These are phyloP conservation scores for Talaromyces funiculosus DNA, from an alignment of 2,329 filamentous ascomycete species.

Conservation along the genomic window DNA sequence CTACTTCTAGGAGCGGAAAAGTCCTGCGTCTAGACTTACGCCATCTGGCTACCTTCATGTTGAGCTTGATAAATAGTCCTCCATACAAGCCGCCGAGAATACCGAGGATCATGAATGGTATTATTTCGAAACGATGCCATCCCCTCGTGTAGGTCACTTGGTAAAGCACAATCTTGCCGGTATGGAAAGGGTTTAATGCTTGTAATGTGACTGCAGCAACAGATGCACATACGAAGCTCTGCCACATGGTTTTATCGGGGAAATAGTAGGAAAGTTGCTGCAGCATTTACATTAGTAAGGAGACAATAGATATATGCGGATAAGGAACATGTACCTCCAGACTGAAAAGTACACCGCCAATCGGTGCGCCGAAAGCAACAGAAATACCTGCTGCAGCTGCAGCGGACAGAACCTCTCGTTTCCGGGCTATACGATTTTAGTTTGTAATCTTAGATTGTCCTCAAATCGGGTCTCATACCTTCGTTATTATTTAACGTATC, in stretches of 20 bases:
- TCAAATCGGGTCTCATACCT: constrained; percentile 47
- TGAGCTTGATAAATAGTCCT: constrained; percentile 87
- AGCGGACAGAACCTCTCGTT: constrained; percentile 86
- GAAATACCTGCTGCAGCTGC: constrained; percentile 89
- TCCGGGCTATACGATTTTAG: constrained; percentile 60
- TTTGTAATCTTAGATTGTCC: neutral
- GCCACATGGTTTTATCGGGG: constrained; percentile 99
- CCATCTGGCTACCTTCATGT: constrained; percentile 80
- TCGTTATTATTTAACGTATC: constrained; percentile 77
- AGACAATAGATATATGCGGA: neutral
- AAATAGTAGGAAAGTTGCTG: constrained; percentile 94
- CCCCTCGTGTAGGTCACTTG: constrained; percentile 87
- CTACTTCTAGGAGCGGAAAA: constrained; percentile 72
- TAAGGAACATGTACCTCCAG: constrained; percentile 59
- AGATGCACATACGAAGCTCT: constrained; percentile 98
- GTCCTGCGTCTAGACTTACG: constrained; percentile 66
- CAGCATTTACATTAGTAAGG: neutral
- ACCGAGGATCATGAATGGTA: constrained; percentile 81
- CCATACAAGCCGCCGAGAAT: constrained; percentile 91
- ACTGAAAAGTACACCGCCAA: constrained; percentile 90
- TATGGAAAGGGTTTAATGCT: constrained; percentile 88
- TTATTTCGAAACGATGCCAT: constrained; percentile 91
- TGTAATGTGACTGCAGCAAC: constrained; percentile 93
- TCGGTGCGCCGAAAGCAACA: constrained; percentile 88
- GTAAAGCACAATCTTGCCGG: constrained; percentile 90